Percentiles rank a stretch among this genome's conserved stretches.
phyloP scores from a whole-genome alignment of 768 basidiomycete genomes.

The Mycena metata region DNA sequence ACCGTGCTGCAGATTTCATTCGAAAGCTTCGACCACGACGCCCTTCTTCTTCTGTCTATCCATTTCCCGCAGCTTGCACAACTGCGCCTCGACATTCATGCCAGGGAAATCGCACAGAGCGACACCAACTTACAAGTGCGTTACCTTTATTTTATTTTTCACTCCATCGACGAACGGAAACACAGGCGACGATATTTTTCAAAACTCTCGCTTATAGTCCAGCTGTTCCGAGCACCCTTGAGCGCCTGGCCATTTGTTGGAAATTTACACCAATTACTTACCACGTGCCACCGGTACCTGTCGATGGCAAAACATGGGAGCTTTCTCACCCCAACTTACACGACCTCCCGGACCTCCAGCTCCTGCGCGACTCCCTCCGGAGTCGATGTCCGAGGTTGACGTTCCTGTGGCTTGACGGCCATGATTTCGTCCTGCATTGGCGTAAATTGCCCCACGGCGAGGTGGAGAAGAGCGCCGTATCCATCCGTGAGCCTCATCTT shows the following conservation, averaged over 20 bases:
- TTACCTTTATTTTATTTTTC: neutral
- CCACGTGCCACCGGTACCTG: too few species aligned
- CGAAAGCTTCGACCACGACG: neutral
- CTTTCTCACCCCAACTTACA: neutral
- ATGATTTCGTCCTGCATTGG: constrained; percentile 5
- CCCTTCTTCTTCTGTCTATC: neutral
- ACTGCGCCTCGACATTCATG: neutral
- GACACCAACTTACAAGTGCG: neutral
- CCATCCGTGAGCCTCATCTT: too few species aligned
- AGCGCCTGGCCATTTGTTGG: constrained; percentile 4
- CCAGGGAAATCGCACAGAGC: too few species aligned
- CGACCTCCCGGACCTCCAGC: neutral
- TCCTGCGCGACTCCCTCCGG: neutral
- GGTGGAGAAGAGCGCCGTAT: too few species aligned
- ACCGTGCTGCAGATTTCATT: neutral
- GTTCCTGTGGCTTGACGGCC: constrained; percentile 1
- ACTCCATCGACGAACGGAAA: neutral
- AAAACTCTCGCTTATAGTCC: neutral
- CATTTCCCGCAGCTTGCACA: neutral
- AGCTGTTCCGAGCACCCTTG: neutral
- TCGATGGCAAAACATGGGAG: too few species aligned
- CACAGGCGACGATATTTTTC: constrained; percentile 6
- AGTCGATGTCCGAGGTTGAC: neutral
- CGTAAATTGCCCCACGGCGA: too few species aligned
- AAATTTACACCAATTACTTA: neutral